Evolutionary conservation across 164 flowering plant species (phyloP).

Genomic region (Piper longum): DNA sequence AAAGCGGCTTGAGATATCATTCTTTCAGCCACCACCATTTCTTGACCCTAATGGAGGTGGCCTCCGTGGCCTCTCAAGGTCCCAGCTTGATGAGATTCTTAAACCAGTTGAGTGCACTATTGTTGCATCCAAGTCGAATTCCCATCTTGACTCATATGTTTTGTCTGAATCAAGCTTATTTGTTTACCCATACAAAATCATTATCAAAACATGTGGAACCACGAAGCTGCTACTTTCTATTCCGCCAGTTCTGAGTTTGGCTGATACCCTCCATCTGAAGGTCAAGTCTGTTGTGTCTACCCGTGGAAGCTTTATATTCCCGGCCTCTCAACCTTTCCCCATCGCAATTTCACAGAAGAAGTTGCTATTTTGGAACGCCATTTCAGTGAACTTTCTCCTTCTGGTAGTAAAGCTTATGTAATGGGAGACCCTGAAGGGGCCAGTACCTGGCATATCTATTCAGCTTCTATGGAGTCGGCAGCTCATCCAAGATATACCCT

Average conservation of each 20-base stretch:
- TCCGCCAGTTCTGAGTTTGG: slow-evolving; percentile 53
- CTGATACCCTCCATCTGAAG: slow-evolving; percentile 33
- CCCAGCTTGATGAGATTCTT: slow-evolving; percentile 59
- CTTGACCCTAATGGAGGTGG: slow-evolving; percentile 48
- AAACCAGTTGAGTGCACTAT: slow-evolving; percentile 74
- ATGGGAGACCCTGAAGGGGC: slow-evolving; percentile 28
- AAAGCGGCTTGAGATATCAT: slow-evolving; percentile 72
- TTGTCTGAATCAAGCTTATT: slow-evolving; percentile 91
- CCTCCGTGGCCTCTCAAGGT: slow-evolving; percentile 43
- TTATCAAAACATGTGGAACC: slow-evolving; percentile 86
- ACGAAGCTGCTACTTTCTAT: slow-evolving; percentile 66
- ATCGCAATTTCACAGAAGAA: slow-evolving; percentile 74
- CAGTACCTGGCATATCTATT: slow-evolving; percentile 69
- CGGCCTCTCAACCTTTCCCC: slow-evolving; percentile 64
- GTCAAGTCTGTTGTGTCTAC: slow-evolving; percentile 60
- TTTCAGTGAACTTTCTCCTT: slow-evolving; percentile 34
- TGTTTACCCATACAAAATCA: slow-evolving; percentile 64
- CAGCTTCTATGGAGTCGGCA: slow-evolving; percentile 31
- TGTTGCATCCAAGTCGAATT: slow-evolving; percentile 52
- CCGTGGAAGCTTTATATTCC: slow-evolving; percentile 73
- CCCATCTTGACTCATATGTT: slow-evolving; percentile 61
- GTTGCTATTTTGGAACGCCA: slow-evolving; percentile 50
- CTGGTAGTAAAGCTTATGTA: slow-evolving; percentile 38
- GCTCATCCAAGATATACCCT: slow-evolving; percentile 25
- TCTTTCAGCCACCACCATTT: slow-evolving; percentile 44